Percentiles rank a stretch among this genome's conserved stretches.
phyloP scores from a whole-genome alignment of 1,139 yeast species.

The Nakaseomyces delphensis region DNA sequence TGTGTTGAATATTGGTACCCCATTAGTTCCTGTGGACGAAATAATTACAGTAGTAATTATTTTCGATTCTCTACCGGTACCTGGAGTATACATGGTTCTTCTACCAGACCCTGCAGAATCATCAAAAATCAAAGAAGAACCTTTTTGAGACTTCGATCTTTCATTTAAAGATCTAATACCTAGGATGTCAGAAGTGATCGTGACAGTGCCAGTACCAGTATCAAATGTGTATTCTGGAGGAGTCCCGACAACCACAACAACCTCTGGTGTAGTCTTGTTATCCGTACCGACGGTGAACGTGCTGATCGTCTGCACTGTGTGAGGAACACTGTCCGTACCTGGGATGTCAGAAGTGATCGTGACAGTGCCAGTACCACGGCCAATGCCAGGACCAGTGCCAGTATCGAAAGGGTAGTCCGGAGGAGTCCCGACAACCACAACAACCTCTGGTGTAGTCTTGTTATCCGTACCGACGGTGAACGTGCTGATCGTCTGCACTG shows the following conservation, averaged over 20 bases:
- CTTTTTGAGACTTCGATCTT: no score
- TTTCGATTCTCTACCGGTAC: not conserved
- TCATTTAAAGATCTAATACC: no score
- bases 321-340: slow-evolving; percentile 21
- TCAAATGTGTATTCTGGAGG: no score
- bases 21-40: not conserved
- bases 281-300: slow-evolving; percentile 10
- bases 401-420: not conserved
- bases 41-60: not conserved
- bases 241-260: slow-evolving; percentile 13
- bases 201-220: not conserved
- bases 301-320: slow-evolving; percentile 13
- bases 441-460: slow-evolving; percentile 8
- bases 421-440: slow-evolving; percentile 9
- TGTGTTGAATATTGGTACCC: not conserved
- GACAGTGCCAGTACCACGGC: no score
- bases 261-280: slow-evolving; percentile 13
- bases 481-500: slow-evolving; percentile 10
- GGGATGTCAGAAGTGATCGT: no score
- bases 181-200: not conserved
- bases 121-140: no score
- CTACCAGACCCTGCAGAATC: not conserved
- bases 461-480: slow-evolving; percentile 5
- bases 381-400: not conserved
- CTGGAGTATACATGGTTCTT: not conserved